Percentiles rank a stretch among this genome's conserved stretches.
phyloP scores from a whole-genome alignment of 495 filamentous ascomycete species.

The Amorphotheca resinae region DNA sequence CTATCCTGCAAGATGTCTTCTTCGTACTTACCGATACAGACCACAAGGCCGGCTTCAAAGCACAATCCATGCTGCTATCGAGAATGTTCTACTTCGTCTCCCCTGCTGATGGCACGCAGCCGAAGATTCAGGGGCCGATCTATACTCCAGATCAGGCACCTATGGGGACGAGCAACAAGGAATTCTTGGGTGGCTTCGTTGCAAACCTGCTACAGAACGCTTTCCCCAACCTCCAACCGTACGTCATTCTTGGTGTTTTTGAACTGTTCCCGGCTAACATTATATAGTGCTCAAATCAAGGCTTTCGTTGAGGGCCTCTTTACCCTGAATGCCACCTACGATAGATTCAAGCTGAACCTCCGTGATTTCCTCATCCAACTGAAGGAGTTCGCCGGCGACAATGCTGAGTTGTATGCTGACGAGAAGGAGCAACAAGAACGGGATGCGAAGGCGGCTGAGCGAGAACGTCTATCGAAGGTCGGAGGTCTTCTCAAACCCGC shows the following conservation, averaged over 20 bases:
- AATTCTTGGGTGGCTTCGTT: conserved; percentile 80
- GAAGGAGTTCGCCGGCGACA: conserved; percentile 89
- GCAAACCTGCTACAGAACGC: conserved; percentile 76
- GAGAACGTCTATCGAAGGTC: conserved; percentile 81
- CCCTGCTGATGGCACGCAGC: conserved; percentile 43
- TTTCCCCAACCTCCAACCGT: conserved; percentile 88
- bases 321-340: conserved; percentile 63
- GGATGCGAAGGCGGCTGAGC: conserved; percentile 67
- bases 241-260: conserved; percentile 29
- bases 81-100: conserved; percentile 92
- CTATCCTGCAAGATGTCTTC: conserved; percentile 95
- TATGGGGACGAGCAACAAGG: conserved; percentile 69
- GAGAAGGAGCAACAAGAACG: conserved; percentile 77
- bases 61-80: conserved; percentile 82
- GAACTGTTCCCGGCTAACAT: conserved; percentile 25
- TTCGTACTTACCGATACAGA: conserved; percentile 96
- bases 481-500: conserved; percentile 86
- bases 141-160: conserved; percentile 73
- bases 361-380: conserved; percentile 95
- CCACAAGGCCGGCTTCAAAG: conserved; percentile 98
- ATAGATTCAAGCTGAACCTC: conserved; percentile 83
- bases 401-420: conserved; percentile 87
- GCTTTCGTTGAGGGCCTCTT: conserved; percentile 82
- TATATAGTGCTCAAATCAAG: conserved; percentile 63
- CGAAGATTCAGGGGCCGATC: conserved; percentile 84